Conservation (phyloP, 176 grass and related monocot species). For the Pontederia paniculata region DNA sequence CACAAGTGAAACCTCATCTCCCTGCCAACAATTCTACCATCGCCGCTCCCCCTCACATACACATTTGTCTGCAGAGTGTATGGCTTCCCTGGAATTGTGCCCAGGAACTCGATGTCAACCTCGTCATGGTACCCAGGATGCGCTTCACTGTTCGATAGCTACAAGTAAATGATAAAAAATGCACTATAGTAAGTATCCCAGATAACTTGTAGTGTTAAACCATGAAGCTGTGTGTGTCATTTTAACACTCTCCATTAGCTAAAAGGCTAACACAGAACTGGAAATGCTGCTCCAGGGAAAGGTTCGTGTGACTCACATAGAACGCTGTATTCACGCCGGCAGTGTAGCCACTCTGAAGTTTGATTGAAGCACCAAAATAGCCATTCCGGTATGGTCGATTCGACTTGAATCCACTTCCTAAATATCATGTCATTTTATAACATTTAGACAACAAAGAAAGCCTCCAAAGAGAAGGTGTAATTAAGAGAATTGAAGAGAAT, state of each 20-base stretch:
- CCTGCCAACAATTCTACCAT: conserved; percentile 35
- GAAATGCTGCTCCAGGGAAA: background rate
- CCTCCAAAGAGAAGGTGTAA: background rate
- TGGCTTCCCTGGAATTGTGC: conserved; percentile 38
- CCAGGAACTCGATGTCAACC: conserved; percentile 61
- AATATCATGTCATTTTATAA: too few species aligned
- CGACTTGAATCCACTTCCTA: conserved; percentile 69
- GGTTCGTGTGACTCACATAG: conserved; percentile 23
- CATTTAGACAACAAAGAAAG: background rate
- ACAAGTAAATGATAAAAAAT: background rate
- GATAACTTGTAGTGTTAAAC: background rate
- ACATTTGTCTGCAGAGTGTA: conserved; percentile 76
- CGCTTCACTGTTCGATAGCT: conserved; percentile 53
- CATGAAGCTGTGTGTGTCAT: background rate
- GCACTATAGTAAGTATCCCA: background rate
- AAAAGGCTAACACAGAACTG: background rate
- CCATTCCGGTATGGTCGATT: conserved; percentile 31
- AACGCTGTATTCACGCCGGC: conserved; percentile 74
- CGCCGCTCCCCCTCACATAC: conserved; percentile 49
- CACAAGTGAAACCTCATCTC: conserved; percentile 47
- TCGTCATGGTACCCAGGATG: conserved; percentile 60
- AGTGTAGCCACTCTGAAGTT: conserved; percentile 58
- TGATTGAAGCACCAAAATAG: conserved; percentile 46
- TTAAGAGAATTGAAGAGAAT: background rate
- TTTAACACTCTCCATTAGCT: background rate